phyloP scores from a whole-genome alignment of 306 rosid genomes.

The Cucurbita argyrosperma region DNA sequence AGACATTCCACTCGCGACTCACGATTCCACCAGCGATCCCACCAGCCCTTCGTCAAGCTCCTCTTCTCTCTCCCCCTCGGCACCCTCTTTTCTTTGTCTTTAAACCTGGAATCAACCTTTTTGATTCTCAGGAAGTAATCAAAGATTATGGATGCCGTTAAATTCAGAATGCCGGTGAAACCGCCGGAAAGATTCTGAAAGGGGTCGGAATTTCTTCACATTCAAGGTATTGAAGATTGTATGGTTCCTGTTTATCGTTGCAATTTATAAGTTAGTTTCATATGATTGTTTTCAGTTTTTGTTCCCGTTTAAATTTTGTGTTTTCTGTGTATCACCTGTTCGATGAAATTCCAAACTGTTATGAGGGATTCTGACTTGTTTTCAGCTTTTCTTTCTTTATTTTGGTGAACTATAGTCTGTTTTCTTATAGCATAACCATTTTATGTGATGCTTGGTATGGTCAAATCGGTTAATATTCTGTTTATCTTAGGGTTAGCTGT shows the following conservation, averaged over 20 bases:
- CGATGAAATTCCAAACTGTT: neutral
- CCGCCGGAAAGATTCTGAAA: neutral
- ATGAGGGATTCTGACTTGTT: neutral
- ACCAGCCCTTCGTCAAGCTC: constrained; percentile 2
- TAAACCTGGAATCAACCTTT: neutral
- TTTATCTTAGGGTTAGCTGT: neutral
- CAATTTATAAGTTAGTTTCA: neutral
- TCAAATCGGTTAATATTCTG: neutral
- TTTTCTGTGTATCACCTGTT: neutral
- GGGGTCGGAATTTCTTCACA: neutral
- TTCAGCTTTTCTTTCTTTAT: neutral
- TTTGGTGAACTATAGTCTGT: neutral
- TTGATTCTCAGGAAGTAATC: neutral
- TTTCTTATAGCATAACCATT: neutral
- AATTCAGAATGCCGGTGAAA: neutral
- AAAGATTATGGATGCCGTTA: neutral
- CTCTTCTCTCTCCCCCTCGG: neutral
- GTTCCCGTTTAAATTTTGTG: neutral
- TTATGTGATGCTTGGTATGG: neutral
- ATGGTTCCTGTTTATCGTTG: neutral
- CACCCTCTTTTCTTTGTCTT: neutral
- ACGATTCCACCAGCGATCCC: constrained; percentile 12
- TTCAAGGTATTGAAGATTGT: neutral
- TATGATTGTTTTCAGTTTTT: neutral
- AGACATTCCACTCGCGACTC: constrained; percentile 13